phyloP scores from a whole-genome alignment of 1,139 yeast genomes.

The Scheffersomyces stambukii region DNA sequence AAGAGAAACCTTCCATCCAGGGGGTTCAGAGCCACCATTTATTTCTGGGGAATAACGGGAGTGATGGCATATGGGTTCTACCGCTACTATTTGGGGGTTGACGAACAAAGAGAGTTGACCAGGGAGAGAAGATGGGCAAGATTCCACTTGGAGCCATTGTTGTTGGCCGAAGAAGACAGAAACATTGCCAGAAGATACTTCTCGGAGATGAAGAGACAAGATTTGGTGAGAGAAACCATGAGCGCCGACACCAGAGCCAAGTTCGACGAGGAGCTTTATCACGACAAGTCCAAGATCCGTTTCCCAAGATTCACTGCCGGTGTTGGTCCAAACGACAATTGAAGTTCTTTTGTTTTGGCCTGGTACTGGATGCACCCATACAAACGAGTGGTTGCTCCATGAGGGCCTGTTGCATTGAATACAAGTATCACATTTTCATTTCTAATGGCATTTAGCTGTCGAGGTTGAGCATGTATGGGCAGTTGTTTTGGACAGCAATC shows the following conservation, averaged over 20 bases:
- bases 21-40: conserved; percentile 76
- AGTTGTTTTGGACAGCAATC: no score
- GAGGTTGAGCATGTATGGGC: no score
- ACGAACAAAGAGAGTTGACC: conserved; percentile 71
- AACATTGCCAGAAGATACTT: conserved; percentile 69
- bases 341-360: not conserved
- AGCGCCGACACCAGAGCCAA: conserved; percentile 35
- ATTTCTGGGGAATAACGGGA: conserved; percentile 61
- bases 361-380: no score
- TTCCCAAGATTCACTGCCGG: conserved; percentile 46
- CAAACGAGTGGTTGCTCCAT: no score
- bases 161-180: conserved; percentile 81
- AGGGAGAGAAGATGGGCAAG: conserved; percentile 81
- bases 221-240: conserved; percentile 42
- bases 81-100: conserved; percentile 60
- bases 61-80: conserved; percentile 72
- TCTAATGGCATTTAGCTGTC: no score
- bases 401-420: no score
- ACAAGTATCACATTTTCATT: no score
- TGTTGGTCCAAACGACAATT: conserved; percentile 21
- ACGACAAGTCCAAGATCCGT: conserved; percentile 44
- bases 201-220: conserved; percentile 69
- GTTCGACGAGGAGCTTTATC: conserved; percentile 41
- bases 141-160: conserved; percentile 66
- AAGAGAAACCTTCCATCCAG: conserved; percentile 81